Evolutionary conservation across 345 rosid species (phyloP), one percentile per base, ranked within the genome.

Genomic region (Cardamine resedifolia): DNA sequence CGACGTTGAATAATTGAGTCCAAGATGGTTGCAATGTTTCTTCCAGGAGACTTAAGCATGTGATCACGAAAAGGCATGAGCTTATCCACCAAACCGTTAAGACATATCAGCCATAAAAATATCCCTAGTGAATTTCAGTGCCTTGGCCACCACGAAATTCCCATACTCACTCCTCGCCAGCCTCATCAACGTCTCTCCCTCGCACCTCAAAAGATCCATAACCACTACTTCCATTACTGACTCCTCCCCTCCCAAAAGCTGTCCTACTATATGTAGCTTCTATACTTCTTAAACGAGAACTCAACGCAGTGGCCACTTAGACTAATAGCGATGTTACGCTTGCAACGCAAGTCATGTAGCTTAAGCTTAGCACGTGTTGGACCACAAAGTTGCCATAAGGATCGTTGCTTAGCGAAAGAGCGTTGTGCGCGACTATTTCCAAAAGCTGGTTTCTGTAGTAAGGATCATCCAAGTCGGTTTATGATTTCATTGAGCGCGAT

Each of bases 401-500:
- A 36, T 66, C 58, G 44, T 65, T 3, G 58, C 58, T 48, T 65
- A 65, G 45, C 1, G 0, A 49, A 0, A 65, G 45, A 66, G 70
- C 70, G 15, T 50, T 50, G 20, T 9, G 4, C 6, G 23, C 30
- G 33, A 66, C 47, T 2, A 55, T 7, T 49, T 24, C 59, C 0
- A 16, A 6, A 2, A 73, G 39, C 34, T 16, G 1, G 20, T 28
- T 9, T 34, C 51, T 65, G 43, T 36, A 65, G 77, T 3, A 5
- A 18, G 51, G 31, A 47, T 47, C 6, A 5, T 36, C 43, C 65
- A 57, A 5, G 23, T 26, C 24, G 58, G 24, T 47, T 47, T 48
- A 73, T 65, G 33, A 66, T 14, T 18, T 28, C 10, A 34, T 58
- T 58, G 19, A 73, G 66, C 0, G 72, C 34, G 33, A 57, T n/a